These are phyloP conservation scores for Eremomyces bilateralis DNA, from an alignment of 495 filamentous ascomycete genomes.

Conservation along the genomic window DNA sequence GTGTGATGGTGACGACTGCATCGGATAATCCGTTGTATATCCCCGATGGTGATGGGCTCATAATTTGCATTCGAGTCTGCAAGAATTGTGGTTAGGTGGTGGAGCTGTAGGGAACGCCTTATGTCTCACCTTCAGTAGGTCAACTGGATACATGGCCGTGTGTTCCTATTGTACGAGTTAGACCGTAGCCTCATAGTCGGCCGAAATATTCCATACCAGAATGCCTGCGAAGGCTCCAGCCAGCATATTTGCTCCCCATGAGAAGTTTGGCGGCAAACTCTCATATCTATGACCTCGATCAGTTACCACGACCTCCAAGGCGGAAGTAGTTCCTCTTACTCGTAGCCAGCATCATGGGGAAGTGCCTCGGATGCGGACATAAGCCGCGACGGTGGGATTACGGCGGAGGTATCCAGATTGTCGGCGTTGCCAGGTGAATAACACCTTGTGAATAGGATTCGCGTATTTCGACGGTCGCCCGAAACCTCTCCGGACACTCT, in stretches of 20 bases:
- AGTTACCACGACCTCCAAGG: too few relatives aligned
- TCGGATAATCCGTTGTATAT: constrained; percentile 84
- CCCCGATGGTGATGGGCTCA: constrained; percentile 58
- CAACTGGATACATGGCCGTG: constrained; percentile 96
- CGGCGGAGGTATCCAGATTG: too few relatives aligned
- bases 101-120: constrained; percentile 1
- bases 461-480: too few relatives aligned
- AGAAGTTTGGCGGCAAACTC: constrained; percentile 46
- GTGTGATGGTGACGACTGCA: constrained; percentile 75
- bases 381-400: too few relatives aligned
- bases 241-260: constrained; percentile 54
- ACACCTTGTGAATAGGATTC: too few relatives aligned
- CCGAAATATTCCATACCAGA: constrained; percentile 38
- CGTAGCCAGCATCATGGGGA: too few relatives aligned
- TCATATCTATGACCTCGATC: constrained; percentile 37
- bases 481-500: too few relatives aligned
- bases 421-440: too few relatives aligned
- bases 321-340: too few relatives aligned
- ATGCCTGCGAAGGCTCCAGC: constrained; percentile 96
- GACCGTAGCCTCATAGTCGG: too few relatives aligned
- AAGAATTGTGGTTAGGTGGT: constrained; percentile 6
- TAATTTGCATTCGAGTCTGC: constrained; percentile 92
- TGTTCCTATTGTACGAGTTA: constrained; percentile 33
- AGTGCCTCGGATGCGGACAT: too few relatives aligned
- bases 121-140: constrained; percentile 88